Conservation (phyloP, 768 basidiomycete genomes). For the Hericium rajendrae region DNA sequence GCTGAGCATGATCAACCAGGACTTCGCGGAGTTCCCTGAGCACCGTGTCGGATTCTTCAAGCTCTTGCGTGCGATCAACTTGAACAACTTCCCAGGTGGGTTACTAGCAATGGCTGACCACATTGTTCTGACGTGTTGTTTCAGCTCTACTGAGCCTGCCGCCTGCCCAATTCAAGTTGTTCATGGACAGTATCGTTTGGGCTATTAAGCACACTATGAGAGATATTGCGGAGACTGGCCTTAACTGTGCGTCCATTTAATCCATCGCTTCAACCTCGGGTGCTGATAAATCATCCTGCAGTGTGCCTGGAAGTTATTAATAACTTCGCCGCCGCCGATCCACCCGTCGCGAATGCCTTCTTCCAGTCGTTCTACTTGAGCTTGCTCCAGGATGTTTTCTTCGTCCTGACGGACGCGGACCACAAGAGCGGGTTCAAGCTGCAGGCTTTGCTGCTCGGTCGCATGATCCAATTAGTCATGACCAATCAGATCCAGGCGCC, state of each 20-base stretch:
- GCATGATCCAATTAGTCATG: slow-evolving; percentile 90
- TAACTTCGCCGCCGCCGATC: slow-evolving; percentile 82
- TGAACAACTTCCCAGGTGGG: slow-evolving; percentile 91
- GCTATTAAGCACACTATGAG: slow-evolving; percentile 99
- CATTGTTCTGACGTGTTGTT: not conserved
- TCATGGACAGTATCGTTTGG: slow-evolving; percentile 98
- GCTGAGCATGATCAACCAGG: slow-evolving; percentile 97
- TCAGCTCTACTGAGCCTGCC: slow-evolving; percentile 77
- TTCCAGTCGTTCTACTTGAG: slow-evolving; percentile 95
- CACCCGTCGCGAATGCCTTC: slow-evolving; percentile 78
- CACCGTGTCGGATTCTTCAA: slow-evolving; percentile 97
- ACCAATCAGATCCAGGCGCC: slow-evolving; percentile 71
- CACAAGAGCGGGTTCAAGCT: slow-evolving; percentile 99
- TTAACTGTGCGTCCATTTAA: slow-evolving; percentile 47
- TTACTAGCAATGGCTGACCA: not conserved
- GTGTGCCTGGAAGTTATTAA: slow-evolving; percentile 92
- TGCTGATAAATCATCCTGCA: slow-evolving; percentile 21
- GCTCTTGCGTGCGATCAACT: slow-evolving; percentile 84
- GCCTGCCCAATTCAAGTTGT: slow-evolving; percentile 90
- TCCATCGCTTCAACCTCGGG: not conserved
- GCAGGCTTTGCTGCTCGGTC: slow-evolving; percentile 84
- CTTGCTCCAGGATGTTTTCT: slow-evolving; percentile 93
- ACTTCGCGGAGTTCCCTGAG: slow-evolving; percentile 97
- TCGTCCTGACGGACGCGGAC: slow-evolving; percentile 93
- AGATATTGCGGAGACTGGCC: slow-evolving; percentile 88